Conservation (phyloP, 495 filamentous ascomycete species). For the Aspergillus taichungensis region DNA sequence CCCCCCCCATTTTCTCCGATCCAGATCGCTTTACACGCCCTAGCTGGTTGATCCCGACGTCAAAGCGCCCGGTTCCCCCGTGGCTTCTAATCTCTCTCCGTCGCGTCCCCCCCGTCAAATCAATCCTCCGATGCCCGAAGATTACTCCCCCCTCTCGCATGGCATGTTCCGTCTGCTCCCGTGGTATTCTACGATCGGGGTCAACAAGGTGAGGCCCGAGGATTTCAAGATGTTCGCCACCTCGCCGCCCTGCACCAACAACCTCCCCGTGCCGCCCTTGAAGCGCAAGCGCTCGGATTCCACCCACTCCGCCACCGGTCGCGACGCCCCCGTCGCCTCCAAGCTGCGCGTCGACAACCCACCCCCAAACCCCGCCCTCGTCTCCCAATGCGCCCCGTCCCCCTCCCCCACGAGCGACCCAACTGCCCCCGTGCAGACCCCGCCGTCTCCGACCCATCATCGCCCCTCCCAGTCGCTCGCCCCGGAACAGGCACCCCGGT, state of each 20-base stretch:
- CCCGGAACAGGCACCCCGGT: conserved; percentile 14
- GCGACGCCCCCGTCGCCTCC: conserved; percentile 24
- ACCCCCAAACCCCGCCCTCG: conserved; percentile 4
- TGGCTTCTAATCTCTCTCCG: conserved; percentile 21
- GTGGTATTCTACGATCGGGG: conserved; percentile 48
- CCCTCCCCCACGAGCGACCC: conserved; percentile 1
- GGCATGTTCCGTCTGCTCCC: conserved; percentile 52
- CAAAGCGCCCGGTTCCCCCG: too few species aligned
- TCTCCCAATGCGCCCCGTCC: background rate
- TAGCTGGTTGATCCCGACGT: too few species aligned
- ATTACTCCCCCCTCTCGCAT: conserved; percentile 28
- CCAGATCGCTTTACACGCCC: too few species aligned
- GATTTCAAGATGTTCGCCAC: conserved; percentile 37
- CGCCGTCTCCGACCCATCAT: conserved; percentile 5
- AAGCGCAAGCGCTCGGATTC: conserved; percentile 49
- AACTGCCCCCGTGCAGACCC: conserved; percentile 4
- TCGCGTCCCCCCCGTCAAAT: conserved; percentile 11
- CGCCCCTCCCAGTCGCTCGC: conserved; percentile 3
- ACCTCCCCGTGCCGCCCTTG: conserved; percentile 33
- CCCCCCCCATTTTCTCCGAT: too few species aligned
- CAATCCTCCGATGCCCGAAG: conserved; percentile 6
- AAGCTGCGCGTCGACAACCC: conserved; percentile 25
- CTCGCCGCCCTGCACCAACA: conserved; percentile 25
- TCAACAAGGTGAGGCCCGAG: conserved; percentile 43
- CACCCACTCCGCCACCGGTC: conserved; percentile 13